Percentiles rank a stretch among this genome's conserved stretches.
These are phyloP conservation scores for Apiospora saccharicola DNA, from an alignment of 2,329 filamentous ascomycete genomes.

Conservation along the genomic window DNA sequence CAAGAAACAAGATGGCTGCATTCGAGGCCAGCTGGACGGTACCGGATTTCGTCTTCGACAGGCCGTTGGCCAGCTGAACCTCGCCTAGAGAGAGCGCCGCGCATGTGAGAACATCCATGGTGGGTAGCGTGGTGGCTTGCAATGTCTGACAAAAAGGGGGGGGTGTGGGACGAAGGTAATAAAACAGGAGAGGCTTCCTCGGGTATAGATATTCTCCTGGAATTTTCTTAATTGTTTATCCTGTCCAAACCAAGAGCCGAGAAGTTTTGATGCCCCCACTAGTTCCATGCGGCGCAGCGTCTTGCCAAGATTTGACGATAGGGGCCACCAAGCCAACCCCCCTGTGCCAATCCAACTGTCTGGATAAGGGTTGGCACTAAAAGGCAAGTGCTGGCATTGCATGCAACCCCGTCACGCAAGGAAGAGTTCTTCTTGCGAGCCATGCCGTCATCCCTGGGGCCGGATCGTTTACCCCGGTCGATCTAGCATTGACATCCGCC, in stretches of 20 bases:
- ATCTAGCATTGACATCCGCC: neutral
- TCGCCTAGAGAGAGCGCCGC: neutral
- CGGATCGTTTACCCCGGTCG: neutral
- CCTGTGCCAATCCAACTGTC: neutral
- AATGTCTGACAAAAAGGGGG: neutral
- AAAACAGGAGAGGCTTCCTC: neutral
- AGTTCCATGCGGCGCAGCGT: neutral
- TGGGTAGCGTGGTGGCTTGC: neutral
- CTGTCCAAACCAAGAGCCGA: neutral
- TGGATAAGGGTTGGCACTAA: neutral
- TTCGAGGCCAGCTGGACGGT: neutral
- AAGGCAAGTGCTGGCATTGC: neutral
- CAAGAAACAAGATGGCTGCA: slow-evolving; percentile 19
- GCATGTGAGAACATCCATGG: neutral
- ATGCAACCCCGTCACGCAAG: neutral
- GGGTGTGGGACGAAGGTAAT: neutral
- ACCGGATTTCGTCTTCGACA: neutral
- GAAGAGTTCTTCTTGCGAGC: too few species aligned
- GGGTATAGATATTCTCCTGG: too few species aligned
- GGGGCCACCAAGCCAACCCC: too few species aligned
- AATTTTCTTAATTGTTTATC: too few species aligned
- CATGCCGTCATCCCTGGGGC: too few species aligned
- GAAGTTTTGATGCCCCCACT: neutral
- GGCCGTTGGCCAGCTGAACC: neutral
- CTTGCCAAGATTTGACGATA: neutral